Evolutionary conservation across 305 asterid species (phyloP).

Genomic region (Solanum chacoense): DNA sequence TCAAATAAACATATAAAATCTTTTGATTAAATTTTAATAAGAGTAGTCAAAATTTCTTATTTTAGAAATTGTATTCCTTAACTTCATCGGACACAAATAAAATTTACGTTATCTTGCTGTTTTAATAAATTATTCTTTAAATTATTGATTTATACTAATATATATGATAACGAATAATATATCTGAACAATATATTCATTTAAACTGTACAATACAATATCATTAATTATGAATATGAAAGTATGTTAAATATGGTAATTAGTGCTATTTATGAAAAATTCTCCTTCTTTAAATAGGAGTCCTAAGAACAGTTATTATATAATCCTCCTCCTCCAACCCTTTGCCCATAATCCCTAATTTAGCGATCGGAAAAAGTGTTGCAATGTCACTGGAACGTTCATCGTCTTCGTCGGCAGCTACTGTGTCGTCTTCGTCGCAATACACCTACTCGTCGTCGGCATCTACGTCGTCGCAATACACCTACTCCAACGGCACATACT

Average conservation of each 20-base stretch:
- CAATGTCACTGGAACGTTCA: neutral
- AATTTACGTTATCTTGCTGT: accelerated
- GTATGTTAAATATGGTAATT: neutral
- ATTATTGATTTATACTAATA: too few relatives aligned
- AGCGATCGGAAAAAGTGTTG: neutral
- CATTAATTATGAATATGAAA: neutral
- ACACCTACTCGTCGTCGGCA: neutral
- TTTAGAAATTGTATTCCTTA: neutral
- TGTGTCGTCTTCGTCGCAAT: neutral
- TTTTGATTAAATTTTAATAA: too few relatives aligned
- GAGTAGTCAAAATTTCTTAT: neutral
- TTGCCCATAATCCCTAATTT: neutral
- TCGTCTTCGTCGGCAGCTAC: neutral
- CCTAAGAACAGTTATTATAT: neutral
- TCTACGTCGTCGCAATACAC: slow-evolving; percentile 40
- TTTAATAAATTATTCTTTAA: too few relatives aligned
- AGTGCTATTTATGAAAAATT: neutral
- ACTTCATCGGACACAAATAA: neutral
- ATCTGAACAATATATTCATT: too few relatives aligned
- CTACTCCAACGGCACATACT: slow-evolving; percentile 54
- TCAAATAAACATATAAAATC: neutral
- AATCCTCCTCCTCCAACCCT: neutral
- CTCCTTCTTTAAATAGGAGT: neutral
- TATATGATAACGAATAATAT: too few relatives aligned
- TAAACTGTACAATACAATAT: too few relatives aligned